phyloP scores from a whole-genome alignment of 495 filamentous ascomycete species.

The Apiosordaria backusii region DNA sequence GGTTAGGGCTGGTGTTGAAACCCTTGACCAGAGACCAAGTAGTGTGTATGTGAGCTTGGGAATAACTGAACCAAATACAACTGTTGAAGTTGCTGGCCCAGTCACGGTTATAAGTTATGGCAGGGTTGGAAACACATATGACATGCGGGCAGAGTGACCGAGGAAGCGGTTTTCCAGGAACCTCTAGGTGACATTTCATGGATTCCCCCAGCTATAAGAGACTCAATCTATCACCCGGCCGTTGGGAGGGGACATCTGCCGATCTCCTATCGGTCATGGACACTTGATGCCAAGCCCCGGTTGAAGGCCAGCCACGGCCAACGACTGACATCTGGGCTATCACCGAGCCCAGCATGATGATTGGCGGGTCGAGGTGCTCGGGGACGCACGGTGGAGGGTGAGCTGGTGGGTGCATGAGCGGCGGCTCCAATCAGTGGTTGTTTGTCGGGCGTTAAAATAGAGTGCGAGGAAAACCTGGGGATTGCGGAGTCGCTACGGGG shows the following conservation, averaged over 20 bases:
- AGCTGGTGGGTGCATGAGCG: not conserved
- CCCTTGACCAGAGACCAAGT: not conserved
- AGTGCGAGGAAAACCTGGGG: conserved; percentile 14
- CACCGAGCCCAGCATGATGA: not conserved
- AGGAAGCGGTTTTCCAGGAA: not conserved
- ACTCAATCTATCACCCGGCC: not conserved
- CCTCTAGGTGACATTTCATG: not conserved
- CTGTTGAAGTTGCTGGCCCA: conserved; percentile 33
- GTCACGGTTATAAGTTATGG: conserved; percentile 20
- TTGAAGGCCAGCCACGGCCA: conserved; percentile 4
- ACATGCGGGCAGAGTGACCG: not conserved
- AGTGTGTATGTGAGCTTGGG: not conserved
- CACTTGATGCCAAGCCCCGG: conserved; percentile 9
- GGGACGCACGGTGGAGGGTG: not conserved
- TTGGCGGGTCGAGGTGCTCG: not conserved
- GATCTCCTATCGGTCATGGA: conserved; percentile 3
- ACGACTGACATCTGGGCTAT: not conserved
- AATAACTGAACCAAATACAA: conserved; percentile 14
- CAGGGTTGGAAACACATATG: not conserved
- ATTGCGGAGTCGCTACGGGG: not conserved
- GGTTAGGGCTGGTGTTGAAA: conserved; percentile 3
- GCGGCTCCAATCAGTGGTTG: conserved; percentile 7
- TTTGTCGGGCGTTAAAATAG: conserved; percentile 16
- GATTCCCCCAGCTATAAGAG: not conserved
- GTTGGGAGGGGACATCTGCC: conserved; percentile 10